These are phyloP conservation scores for Ascochyta lentis DNA, from an alignment of 2,329 filamentous ascomycete genomes.

Conservation along the genomic window DNA sequence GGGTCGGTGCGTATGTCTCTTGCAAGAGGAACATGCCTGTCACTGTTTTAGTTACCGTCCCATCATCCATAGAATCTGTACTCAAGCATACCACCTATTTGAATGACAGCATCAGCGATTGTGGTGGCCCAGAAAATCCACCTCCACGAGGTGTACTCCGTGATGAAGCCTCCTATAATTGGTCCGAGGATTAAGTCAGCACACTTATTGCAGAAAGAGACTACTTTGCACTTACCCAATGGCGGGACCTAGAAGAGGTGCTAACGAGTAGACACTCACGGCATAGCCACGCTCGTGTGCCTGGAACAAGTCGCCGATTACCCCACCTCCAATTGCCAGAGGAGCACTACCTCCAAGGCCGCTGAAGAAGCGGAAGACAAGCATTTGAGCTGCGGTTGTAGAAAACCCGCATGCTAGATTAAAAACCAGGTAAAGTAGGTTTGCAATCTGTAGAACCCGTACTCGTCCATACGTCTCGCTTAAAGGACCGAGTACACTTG, in stretches of 20 bases:
- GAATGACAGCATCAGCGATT: slow-evolving; percentile 65
- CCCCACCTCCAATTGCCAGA: slow-evolving; percentile 32
- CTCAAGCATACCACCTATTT: slow-evolving; percentile 62
- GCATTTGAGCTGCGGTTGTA: slow-evolving; percentile 30
- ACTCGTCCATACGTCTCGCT: slow-evolving; percentile 37
- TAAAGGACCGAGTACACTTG: slow-evolving; percentile 37
- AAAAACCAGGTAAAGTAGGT: slow-evolving; percentile 37
- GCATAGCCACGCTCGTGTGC: slow-evolving; percentile 67
- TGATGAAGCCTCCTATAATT: slow-evolving; percentile 68
- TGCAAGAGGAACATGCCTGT: slow-evolving; percentile 51
- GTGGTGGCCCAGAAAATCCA: slow-evolving; percentile 74
- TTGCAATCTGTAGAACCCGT: slow-evolving; percentile 35
- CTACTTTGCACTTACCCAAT: no score
- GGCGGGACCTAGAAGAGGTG: slow-evolving; percentile 57
- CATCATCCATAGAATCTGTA: no score
- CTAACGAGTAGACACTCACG: slow-evolving; percentile 66
- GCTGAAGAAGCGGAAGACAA: slow-evolving; percentile 38
- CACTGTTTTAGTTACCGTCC: no score
- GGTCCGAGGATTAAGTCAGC: slow-evolving; percentile 62
- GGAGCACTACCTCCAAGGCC: slow-evolving; percentile 39
- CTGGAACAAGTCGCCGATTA: slow-evolving; percentile 59
- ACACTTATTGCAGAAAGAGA: no score
- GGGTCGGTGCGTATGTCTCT: slow-evolving; percentile 68
- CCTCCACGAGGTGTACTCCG: slow-evolving; percentile 69
- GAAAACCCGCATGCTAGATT: slow-evolving; percentile 53